Evolutionary conservation across 441 rosid genomes (phyloP).

Genomic region (Erodium chrysanthum): DNA sequence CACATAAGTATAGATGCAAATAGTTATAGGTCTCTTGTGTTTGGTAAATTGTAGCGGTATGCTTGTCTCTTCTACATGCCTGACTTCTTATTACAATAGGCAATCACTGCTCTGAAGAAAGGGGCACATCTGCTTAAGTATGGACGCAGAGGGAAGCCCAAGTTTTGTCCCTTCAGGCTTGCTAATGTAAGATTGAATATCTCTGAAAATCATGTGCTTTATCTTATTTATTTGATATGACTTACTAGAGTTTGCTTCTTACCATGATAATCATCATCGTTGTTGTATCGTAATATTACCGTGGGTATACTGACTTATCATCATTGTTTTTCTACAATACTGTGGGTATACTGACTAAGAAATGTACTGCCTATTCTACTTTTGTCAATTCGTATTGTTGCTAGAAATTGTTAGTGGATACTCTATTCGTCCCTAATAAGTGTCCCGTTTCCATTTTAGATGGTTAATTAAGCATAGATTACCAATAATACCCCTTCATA

Average conservation of each 20-base stretch:
- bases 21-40: not conserved
- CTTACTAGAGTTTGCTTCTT: not conserved
- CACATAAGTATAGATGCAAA: not conserved
- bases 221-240: not conserved
- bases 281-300: not conserved
- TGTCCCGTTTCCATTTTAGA: too few relatives aligned
- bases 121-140: constrained; percentile 92
- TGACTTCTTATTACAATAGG: constrained; percentile 51
- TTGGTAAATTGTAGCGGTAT: not conserved
- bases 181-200: constrained; percentile 62
- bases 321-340: not conserved
- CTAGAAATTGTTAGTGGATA: not conserved
- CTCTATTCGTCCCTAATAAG: too few relatives aligned
- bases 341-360: not conserved
- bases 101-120: constrained; percentile 85
- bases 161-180: constrained; percentile 94
- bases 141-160: constrained; percentile 97
- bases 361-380: not conserved
- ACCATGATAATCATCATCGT: not conserved
- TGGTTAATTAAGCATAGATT: too few relatives aligned
- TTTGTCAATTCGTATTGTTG: not conserved
- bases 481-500: too few relatives aligned
- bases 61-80: constrained; percentile 11
- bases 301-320: not conserved
- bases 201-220: not conserved